A percentile compares a stretch with the other conserved stretches of the same genome.
Evolutionary conservation across 768 basidiomycete genomes (phyloP).

Genomic region (Rhizopogon vinicolor): DNA sequence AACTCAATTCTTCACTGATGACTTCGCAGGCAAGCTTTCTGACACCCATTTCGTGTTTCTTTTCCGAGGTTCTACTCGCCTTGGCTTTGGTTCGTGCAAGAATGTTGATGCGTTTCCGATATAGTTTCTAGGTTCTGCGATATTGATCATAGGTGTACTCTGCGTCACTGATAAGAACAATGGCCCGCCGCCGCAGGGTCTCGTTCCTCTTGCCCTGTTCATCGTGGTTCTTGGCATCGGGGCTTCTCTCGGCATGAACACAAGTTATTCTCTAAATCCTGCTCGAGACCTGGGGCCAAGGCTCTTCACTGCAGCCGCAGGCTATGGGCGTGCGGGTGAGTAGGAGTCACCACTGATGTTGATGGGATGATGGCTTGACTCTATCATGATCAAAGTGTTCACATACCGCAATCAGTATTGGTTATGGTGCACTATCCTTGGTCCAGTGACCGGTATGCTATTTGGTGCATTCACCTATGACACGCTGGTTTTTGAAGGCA

Average conservation of each 20-base stretch:
- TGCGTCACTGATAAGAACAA: constrained; percentile 52
- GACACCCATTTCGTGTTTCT: constrained; percentile 41
- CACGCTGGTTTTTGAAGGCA: constrained; percentile 48
- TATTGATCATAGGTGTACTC: constrained; percentile 52
- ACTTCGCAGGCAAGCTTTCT: constrained; percentile 33
- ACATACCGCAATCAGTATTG: constrained; percentile 55
- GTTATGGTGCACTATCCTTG: constrained; percentile 66
- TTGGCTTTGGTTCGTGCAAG: neutral
- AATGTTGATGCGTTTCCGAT: neutral
- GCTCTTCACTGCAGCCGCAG: constrained; percentile 64
- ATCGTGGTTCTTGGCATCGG: constrained; percentile 57
- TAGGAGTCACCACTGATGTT: constrained; percentile 3
- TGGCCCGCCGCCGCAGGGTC: constrained; percentile 40
- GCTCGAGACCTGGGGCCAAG: constrained; percentile 72
- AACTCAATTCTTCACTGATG: constrained; percentile 7
- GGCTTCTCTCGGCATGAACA: constrained; percentile 56
- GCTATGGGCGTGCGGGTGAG: constrained; percentile 51
- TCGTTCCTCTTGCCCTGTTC: constrained; percentile 54
- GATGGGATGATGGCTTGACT: neutral
- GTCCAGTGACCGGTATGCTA: constrained; percentile 55
- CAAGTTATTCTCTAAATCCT: constrained; percentile 64
- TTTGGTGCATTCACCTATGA: constrained; percentile 56
- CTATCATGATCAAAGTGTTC: constrained; percentile 9
- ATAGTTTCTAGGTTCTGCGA: constrained; percentile 51
- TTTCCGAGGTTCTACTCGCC: constrained; percentile 32